These are phyloP conservation scores for Cymodocea nodosa DNA, from an alignment of 116 monocot species.

Conservation along the genomic window DNA sequence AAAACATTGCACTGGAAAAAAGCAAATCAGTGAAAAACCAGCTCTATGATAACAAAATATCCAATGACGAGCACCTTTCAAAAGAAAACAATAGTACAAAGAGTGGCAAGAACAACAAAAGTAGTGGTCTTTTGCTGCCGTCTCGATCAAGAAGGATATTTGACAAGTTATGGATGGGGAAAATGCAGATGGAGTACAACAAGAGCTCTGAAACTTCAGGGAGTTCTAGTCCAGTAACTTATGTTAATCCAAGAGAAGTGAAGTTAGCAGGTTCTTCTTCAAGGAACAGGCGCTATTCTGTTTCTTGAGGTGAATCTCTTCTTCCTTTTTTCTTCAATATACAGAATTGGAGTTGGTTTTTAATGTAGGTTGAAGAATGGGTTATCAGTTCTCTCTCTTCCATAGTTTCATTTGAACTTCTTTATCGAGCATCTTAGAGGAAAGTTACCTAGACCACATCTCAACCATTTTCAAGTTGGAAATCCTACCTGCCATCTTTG, in stretches of 20 bases:
- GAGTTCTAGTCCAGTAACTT: conserved; percentile 67
- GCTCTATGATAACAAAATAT: conserved; percentile 13
- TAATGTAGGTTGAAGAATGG: no score
- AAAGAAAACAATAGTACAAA: conserved; percentile 4
- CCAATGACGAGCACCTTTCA: background rate
- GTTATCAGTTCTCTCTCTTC: no score
- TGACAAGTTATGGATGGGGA: conserved; percentile 60
- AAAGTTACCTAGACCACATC: no score
- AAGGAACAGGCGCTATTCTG: conserved; percentile 60
- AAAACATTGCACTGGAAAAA: conserved; percentile 4
- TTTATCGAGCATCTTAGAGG: no score
- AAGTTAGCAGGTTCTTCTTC: conserved; percentile 42
- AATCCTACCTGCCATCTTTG: no score
- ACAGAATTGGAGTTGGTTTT: no score
- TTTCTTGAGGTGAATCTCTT: conserved; percentile 34
- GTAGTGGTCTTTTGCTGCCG: conserved; percentile 21
- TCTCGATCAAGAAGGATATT: conserved; percentile 78
- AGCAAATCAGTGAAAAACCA: conserved; percentile 21
- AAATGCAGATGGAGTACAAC: conserved; percentile 17
- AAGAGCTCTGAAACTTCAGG: conserved; percentile 64
- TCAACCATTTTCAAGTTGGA: no score
- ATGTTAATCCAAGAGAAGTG: conserved; percentile 29
- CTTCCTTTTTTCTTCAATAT: background rate
- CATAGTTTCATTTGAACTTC: no score
- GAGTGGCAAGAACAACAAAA: conserved; percentile 14